Evolutionary conservation across 164 flowering plant genomes (phyloP), one percentile per base, ranked within the genome.

Genomic region (Kingdonia uniflora): DNA sequence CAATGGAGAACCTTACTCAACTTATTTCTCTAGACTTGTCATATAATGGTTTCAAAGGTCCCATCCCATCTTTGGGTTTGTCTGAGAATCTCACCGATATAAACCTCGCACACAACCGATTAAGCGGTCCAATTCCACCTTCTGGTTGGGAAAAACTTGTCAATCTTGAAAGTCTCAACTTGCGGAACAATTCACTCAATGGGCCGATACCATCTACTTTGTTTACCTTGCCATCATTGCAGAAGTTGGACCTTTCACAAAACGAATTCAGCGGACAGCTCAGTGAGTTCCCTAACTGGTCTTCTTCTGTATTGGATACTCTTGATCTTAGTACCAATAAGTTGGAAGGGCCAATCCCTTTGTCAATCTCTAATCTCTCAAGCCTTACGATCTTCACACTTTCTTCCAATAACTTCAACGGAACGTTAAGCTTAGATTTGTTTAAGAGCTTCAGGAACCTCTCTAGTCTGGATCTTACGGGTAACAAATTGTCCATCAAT

Each of bases 1-100:
- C 76, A 0, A 43, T 75, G 46, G 52, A 22, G 5, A 62, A 60
- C 1, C 77, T 81, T 37, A 45, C 42, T 7, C 58, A 51, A 25
- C 68, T 81, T 6, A 62, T 19, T 23, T 51, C 57, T 53, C 14
- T 77, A 56, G 84, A 81, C 44, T 26, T 82, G 0, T 74, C 79
- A 1, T 6, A 0, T 4, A 82, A 82, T 57, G 24, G 11, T 0
- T 62, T 80, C 58, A 55, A n/a, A 21, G 80, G 80, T 42, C n/a
- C 48, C 14, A 40, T 80, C 24, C 78, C 82, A 11, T 62, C 70
- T 0, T 38, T 69, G 1, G n/a, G 14, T 40, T 48, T 16, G 45
- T 48, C 58, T 22, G 60, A 48, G 49, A 77, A 63, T 56, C 63
- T 76, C 35, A 59, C 61, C 12, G 11, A 47, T 0, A 42, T 76